A percentile compares a stretch with the other conserved stretches of the same genome.
Evolutionary conservation across 768 basidiomycete genomes (phyloP).

Genomic region (Lactarius vividus): DNA sequence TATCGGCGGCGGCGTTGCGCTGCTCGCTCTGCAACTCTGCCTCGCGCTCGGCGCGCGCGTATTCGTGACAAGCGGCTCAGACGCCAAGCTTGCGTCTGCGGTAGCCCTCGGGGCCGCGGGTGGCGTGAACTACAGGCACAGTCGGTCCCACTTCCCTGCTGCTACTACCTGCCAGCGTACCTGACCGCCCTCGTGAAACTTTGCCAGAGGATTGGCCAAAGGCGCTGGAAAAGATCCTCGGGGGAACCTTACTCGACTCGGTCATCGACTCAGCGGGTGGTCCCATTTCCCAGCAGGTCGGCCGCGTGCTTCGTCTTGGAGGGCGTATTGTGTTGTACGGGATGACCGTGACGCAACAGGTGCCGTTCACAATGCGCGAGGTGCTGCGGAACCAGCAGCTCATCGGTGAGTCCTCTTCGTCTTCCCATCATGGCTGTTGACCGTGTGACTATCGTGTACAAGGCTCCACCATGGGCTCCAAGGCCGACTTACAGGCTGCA

Average conservation of each 20-base stretch:
- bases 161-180: neutral
- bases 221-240: constrained; percentile 36
- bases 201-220: constrained; percentile 36
- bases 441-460: constrained; percentile 1
- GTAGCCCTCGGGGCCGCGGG: constrained; percentile 67
- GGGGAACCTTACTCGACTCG: constrained; percentile 34
- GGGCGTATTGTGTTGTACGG: constrained; percentile 41
- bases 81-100: constrained; percentile 68
- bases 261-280: constrained; percentile 51
- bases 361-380: constrained; percentile 73
- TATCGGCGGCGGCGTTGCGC: constrained; percentile 81
- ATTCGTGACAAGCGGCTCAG: constrained; percentile 75
- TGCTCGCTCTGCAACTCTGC: constrained; percentile 71
- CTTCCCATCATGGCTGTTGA: neutral
- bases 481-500: constrained; percentile 66
- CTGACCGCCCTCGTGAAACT: neutral
- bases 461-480: constrained; percentile 88
- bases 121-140: constrained; percentile 70
- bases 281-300: constrained; percentile 37
- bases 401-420: constrained; percentile 48
- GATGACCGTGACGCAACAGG: constrained; percentile 53
- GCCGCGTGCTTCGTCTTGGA: constrained; percentile 38
- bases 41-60: constrained; percentile 73
- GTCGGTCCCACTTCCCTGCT: constrained; percentile 38
- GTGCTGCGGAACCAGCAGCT: constrained; percentile 73